phyloP scores from a whole-genome alignment of 345 rosid genomes.

The rapeseed (Brassica napus) region Da-Ae NC_063451.1:36168501-36169000 shows the following conservation, averaged over 20 bases:
- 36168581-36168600: conserved; percentile 80
- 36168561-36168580: conserved; percentile 87
- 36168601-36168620: conserved; percentile 89
- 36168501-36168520: background rate
- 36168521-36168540: background rate
- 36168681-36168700: background rate
- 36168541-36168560: background rate
- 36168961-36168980: background rate
- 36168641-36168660: conserved; percentile 83
- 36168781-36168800: conserved; percentile 46
- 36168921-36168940: background rate
- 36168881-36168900: background rate
- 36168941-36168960: background rate
- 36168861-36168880: background rate
- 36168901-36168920: background rate
- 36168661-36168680: conserved; percentile 54
- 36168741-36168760: conserved; percentile 44
- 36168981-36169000: background rate
- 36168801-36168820: conserved; percentile 47
- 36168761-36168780: conserved; percentile 43
- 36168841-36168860: background rate
- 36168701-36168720: background rate
- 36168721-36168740: background rate
- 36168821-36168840: conserved; percentile 14
- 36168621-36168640: conserved; percentile 95